Evolutionary conservation across 1,284 basidiomycete species (phyloP), one percentile per base, ranked within the genome.

Genomic region (Heterobasidion occidentale): DNA sequence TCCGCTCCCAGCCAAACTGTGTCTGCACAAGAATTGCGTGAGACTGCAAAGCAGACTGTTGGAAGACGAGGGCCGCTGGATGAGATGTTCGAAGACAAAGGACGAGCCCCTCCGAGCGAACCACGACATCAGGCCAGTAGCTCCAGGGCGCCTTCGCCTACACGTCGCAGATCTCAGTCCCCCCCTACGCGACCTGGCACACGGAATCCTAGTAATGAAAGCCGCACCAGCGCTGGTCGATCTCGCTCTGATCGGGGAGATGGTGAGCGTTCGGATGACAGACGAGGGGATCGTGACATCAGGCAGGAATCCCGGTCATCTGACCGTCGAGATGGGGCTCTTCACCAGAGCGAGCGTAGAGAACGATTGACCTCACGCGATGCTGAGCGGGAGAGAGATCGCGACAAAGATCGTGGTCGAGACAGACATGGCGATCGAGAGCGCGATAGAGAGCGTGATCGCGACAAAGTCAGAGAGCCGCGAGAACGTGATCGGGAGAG

Each of bases 1-100:
- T 74, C 71, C n/a, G 82, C 76, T 48, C 90, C 90, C 1, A 92
- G 90, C 63, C 88, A 90, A 63, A 91, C 87, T 0, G 69, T 74
- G 9, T 85, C 84, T n/a, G 90, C 90, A 0, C 88, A 90, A 63
- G 90, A 90, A 62, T 75, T 92, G 7, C 79, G 89, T 52, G 86
- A 88, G 64, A 89, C 85, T 7, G 88, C 88, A 9, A 86, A 83
- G 62, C 83, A 86, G 64, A 77, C 79, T 15, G 79, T 84, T 50
- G 68, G 67, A 52, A 67, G 48, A 71, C 70, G 60, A 44, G 65
- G 62, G 9, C 12, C 12, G n/a, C 38, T n/a, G 7, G 69, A 68
- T 42, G 66, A 62, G 19, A 19, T 55, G 15, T 19, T 58, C 50
- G 75, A 76, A 34, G 79, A 83, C 20, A 77, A 76, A 56, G 63